Percentiles rank a stretch among this genome's conserved stretches.
phyloP scores from a whole-genome alignment of 2,329 filamentous ascomycete genomes.

The Stemphylium beticola region DNA sequence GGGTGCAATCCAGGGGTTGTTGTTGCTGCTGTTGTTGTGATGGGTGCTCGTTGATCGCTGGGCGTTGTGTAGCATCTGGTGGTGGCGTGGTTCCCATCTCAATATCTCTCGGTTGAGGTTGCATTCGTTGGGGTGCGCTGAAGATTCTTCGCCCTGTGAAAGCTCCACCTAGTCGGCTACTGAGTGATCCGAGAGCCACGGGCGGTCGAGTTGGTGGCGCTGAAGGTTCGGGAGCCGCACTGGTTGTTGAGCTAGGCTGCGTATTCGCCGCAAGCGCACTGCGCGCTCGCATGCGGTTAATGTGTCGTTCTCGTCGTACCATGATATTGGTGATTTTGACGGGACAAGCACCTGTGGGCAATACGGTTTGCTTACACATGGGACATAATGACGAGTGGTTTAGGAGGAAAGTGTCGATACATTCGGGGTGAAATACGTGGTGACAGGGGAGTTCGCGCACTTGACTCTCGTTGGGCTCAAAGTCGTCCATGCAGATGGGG shows the following conservation, averaged over 20 bases:
- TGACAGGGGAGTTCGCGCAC: slow-evolving; percentile 88
- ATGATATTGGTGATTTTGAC: slow-evolving; percentile 73
- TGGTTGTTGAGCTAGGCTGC: slow-evolving; percentile 3
- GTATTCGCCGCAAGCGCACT: slow-evolving; percentile 16
- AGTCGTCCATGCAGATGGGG: slow-evolving; percentile 88
- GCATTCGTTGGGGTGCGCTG: slow-evolving; percentile 34
- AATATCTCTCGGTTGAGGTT: slow-evolving; percentile 32
- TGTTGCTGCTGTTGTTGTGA: slow-evolving; percentile 1
- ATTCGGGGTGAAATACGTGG: slow-evolving; percentile 92
- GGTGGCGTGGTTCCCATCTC: slow-evolving; percentile 33
- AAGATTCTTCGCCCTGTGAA: slow-evolving; percentile 39
- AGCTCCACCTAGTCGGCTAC: slow-evolving; percentile 32
- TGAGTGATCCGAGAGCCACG: slow-evolving; percentile 29
- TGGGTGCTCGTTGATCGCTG: neutral
- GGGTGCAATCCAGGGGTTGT: slow-evolving; percentile 15
- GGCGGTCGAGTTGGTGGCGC: slow-evolving; percentile 9
- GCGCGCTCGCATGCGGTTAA: slow-evolving; percentile 66
- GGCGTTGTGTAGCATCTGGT: neutral
- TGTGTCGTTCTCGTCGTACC: slow-evolving; percentile 78
- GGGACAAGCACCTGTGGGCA: slow-evolving; percentile 68
- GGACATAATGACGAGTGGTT: slow-evolving; percentile 86
- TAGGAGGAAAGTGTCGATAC: slow-evolving; percentile 83
- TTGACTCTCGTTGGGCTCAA: slow-evolving; percentile 69
- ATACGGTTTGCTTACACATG: slow-evolving; percentile 82
- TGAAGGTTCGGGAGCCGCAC: neutral